Evolutionary conservation across 495 filamentous ascomycete species (phyloP).

Genomic region (Aspergillus wentii): DNA sequence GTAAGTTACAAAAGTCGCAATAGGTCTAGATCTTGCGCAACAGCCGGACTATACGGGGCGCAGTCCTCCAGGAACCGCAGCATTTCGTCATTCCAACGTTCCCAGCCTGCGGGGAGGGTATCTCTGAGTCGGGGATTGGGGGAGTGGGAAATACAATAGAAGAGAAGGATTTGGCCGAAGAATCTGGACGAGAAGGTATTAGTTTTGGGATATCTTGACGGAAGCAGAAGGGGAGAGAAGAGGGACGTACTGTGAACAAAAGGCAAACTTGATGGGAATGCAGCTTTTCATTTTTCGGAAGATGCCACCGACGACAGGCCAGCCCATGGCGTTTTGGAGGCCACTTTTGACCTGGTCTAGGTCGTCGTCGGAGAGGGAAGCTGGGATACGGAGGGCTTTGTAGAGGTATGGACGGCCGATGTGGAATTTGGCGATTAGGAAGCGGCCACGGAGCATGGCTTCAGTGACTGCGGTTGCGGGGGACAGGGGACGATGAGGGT

Average conservation of each 20-base stretch:
- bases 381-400: conserved; percentile 39
- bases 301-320: conserved; percentile 38
- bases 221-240: background rate
- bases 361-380: conserved; percentile 37
- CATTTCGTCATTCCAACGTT: conserved; percentile 44
- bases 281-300: conserved; percentile 45
- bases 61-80: conserved; percentile 39
- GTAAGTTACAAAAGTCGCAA: conserved; percentile 30
- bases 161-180: conserved; percentile 44
- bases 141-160: conserved; percentile 43
- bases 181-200: conserved; percentile 19
- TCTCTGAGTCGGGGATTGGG: conserved; percentile 28
- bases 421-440: conserved; percentile 45
- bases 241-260: conserved; percentile 40
- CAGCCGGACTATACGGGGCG: conserved; percentile 35
- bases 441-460: conserved; percentile 41
- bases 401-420: conserved; percentile 45
- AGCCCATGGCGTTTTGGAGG: conserved; percentile 40
- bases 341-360: conserved; percentile 39
- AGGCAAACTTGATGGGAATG: conserved; percentile 43
- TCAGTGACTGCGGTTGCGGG: conserved; percentile 40
- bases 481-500: conserved; percentile 25
- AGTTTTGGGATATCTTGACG: too few species aligned
- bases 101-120: conserved; percentile 38
- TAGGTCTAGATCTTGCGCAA: conserved; percentile 41